Conservation (phyloP, 139 green algal species). For the Auxenochlorella protothecoides region DNA sequence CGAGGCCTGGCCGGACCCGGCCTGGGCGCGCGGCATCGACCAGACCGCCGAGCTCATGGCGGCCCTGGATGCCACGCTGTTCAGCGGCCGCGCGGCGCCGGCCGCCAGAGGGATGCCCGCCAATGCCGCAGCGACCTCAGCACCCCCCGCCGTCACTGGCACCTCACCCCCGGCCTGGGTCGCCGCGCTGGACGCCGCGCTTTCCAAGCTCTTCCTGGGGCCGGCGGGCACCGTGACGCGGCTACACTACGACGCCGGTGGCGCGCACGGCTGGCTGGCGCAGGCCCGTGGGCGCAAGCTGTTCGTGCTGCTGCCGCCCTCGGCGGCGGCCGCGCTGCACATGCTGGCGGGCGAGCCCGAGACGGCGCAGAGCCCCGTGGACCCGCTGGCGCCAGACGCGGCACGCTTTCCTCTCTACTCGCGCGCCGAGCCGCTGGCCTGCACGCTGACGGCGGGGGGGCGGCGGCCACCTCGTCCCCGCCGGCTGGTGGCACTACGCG, state of each 20-base stretch:
- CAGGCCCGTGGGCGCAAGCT: constrained; percentile 23
- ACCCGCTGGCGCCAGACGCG: constrained; percentile 10
- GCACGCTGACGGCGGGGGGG: constrained; percentile 15
- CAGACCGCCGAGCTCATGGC: neutral
- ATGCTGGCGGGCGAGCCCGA: constrained; percentile 12
- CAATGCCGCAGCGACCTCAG: too few relatives aligned
- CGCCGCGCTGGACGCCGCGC: neutral
- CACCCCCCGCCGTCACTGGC: too few relatives aligned
- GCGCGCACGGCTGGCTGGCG: constrained; percentile 23
- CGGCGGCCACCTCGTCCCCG: constrained; percentile 16
- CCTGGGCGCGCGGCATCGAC: neutral
- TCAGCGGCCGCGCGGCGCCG: neutral
- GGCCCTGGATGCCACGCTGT: neutral
- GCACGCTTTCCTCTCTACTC: neutral
- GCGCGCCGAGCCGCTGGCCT: neutral
- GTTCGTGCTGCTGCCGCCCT: constrained; percentile 22
- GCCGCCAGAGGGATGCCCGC: neutral
- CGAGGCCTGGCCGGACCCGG: too few relatives aligned
- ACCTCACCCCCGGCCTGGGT: constrained; percentile 1
- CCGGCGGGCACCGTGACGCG: constrained; percentile 17
- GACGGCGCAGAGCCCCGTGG: constrained; percentile 15
- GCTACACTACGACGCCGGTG: constrained; percentile 19
- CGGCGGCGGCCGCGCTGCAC: constrained; percentile 3
- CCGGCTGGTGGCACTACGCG: constrained; percentile 29
- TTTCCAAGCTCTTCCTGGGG: constrained; percentile 24